phyloP scores from a whole-genome alignment of 2,329 filamentous ascomycete species.

The Lecanicillium sp. region DNA sequence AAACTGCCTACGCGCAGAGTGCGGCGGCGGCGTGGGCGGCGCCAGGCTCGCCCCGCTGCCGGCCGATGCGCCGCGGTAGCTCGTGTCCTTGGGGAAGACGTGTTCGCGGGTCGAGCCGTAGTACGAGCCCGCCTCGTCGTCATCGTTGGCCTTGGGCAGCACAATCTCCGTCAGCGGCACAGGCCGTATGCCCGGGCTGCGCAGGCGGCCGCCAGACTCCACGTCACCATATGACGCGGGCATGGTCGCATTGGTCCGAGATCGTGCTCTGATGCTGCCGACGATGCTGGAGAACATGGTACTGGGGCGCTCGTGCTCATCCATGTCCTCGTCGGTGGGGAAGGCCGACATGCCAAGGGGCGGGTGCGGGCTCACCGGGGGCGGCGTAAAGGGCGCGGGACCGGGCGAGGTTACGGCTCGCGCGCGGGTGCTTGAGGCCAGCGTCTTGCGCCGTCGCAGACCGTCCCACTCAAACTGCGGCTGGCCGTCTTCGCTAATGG shows the following conservation, averaged over 20 bases:
- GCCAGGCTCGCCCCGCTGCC: constrained; percentile 37
- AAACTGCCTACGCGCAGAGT: constrained; percentile 69
- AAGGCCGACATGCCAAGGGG: constrained; percentile 85
- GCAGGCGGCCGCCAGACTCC: constrained; percentile 37
- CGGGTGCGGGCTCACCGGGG: constrained; percentile 49
- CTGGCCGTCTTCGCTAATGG: constrained; percentile 71
- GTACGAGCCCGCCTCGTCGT: constrained; percentile 36
- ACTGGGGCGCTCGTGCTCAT: constrained; percentile 44
- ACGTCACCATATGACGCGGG: constrained; percentile 25
- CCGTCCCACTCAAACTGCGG: constrained; percentile 81
- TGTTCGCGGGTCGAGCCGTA: constrained; percentile 36
- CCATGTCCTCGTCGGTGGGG: constrained; percentile 55
- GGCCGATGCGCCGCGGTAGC: constrained; percentile 43
- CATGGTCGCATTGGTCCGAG: constrained; percentile 28
- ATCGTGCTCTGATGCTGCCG: constrained; percentile 42
- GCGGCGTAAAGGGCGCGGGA: constrained; percentile 27
- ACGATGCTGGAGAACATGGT: constrained; percentile 50
- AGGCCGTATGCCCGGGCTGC: constrained; percentile 50
- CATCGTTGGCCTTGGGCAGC: constrained; percentile 41
- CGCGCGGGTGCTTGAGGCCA: constrained; percentile 25
- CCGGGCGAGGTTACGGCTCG: constrained; percentile 17
- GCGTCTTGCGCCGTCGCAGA: constrained; percentile 64
- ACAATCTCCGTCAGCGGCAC: constrained; percentile 58
- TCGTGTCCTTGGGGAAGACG: constrained; percentile 42
- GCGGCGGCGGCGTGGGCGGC: constrained; percentile 59